phyloP scores from a whole-genome alignment of 805 yeast species.

The Candida schatavii region DNA sequence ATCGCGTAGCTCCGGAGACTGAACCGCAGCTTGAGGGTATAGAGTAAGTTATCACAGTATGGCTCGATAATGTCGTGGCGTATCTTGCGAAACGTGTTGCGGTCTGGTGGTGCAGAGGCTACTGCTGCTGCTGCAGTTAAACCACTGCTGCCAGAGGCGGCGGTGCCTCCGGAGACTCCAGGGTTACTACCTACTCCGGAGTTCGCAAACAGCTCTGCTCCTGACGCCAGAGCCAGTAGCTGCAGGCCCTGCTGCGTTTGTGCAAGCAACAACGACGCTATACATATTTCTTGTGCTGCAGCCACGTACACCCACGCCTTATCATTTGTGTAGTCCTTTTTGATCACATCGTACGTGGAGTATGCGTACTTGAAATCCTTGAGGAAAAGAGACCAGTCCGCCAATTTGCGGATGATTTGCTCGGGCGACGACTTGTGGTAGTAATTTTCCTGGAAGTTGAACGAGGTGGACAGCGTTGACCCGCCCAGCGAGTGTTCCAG shows the following conservation, averaged over 20 bases:
- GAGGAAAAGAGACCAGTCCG: conserved; percentile 91
- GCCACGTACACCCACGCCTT: conserved; percentile 82
- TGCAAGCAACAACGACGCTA: conserved; percentile 66
- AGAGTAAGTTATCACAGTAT: conserved; percentile 66
- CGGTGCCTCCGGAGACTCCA: neutral
- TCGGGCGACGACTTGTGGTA: conserved; percentile 67
- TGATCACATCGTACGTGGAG: conserved; percentile 75
- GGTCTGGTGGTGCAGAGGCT: conserved; percentile 27
- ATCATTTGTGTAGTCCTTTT: conserved; percentile 72
- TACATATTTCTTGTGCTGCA: conserved; percentile 85
- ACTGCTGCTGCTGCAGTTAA: neutral
- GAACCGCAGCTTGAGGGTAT: conserved; percentile 71
- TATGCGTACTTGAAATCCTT: conserved; percentile 84
- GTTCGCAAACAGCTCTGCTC: too few relatives aligned
- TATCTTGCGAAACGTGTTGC: conserved; percentile 43
- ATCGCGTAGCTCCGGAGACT: conserved; percentile 68
- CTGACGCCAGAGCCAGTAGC: neutral
- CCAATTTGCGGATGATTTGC: conserved; percentile 73
- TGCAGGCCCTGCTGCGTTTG: conserved; percentile 33
- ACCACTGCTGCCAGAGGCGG: neutral
- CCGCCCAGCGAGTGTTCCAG: conserved; percentile 6
- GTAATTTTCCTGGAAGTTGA: conserved; percentile 50
- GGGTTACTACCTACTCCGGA: neutral
- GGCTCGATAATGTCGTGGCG: conserved; percentile 57
- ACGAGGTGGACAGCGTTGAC: conserved; percentile 24